phyloP scores from a whole-genome alignment of 2,329 filamentous ascomycete species.

The Whalleya microplaca region DNA sequence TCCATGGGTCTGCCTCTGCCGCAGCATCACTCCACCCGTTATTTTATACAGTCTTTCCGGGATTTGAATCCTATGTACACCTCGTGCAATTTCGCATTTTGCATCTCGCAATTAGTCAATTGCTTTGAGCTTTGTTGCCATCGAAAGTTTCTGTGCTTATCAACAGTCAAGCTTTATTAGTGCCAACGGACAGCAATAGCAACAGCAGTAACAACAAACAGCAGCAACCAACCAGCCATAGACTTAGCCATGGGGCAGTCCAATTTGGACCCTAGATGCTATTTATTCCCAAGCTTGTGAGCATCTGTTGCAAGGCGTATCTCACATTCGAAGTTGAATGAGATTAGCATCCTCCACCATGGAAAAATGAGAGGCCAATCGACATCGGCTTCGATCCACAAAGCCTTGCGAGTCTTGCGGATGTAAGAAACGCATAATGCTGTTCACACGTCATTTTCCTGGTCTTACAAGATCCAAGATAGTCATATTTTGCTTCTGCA shows the following conservation, averaged over 20 bases:
- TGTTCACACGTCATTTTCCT: conserved; percentile 17
- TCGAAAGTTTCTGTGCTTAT: conserved; percentile 21
- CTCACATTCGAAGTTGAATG: conserved; percentile 10
- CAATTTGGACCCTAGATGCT: conserved; percentile 13
- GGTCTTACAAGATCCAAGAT: conserved; percentile 7
- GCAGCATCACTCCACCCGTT: conserved; percentile 22
- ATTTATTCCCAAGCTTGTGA: background rate
- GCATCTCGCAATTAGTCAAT: conserved; percentile 5
- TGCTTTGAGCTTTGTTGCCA: background rate
- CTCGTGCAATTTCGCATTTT: conserved; percentile 11
- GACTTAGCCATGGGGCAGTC: conserved; percentile 6
- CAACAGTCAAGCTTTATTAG: conserved; percentile 1
- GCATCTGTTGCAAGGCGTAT: too few relatives aligned
- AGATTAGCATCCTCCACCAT: conserved; percentile 11
- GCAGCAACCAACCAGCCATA: too few relatives aligned
- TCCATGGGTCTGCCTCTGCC: conserved; percentile 11
- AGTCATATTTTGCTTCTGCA: conserved; percentile 6
- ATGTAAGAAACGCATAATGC: background rate
- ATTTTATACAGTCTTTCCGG: conserved; percentile 9
- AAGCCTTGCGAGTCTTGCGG: conserved; percentile 5
- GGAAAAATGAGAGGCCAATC: conserved; percentile 6
- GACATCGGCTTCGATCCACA: conserved; percentile 13
- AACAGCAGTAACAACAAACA: conserved; percentile 1
- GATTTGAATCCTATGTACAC: conserved; percentile 21
- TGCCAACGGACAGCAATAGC: background rate